phyloP scores from a whole-genome alignment of 805 yeast species.

The Ogataea naganishii region DNA sequence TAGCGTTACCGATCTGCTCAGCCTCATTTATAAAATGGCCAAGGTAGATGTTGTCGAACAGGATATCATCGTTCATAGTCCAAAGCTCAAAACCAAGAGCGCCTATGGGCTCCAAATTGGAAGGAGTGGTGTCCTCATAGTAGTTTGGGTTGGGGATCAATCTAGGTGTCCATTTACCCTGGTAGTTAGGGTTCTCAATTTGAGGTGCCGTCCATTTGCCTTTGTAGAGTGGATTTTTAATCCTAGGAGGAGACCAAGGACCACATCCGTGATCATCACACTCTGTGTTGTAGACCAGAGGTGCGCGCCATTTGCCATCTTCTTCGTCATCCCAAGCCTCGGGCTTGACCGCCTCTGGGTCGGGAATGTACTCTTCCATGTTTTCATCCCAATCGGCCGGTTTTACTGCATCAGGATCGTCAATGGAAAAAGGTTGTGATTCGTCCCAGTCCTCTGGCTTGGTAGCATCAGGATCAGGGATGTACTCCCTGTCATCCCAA shows the following conservation, averaged over 20 bases:
- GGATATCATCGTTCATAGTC: constrained; percentile 69
- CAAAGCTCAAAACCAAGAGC: constrained; percentile 85
- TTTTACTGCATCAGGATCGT: constrained; percentile 56
- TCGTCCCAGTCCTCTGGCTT: constrained; percentile 89
- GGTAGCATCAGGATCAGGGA: constrained; percentile 58
- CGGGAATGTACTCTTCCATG: constrained; percentile 46
- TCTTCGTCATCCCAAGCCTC: constrained; percentile 84
- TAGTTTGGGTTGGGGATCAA: constrained; percentile 62
- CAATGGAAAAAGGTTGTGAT: constrained; percentile 50
- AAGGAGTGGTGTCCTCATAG: constrained; percentile 48
- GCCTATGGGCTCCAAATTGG: constrained; percentile 59
- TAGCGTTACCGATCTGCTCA: constrained; percentile 69
- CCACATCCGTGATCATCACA: constrained; percentile 76
- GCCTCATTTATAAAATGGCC: constrained; percentile 85
- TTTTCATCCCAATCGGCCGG: constrained; percentile 81
- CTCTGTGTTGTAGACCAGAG: constrained; percentile 62
- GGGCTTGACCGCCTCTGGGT: constrained; percentile 62
- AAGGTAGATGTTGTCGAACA: constrained; percentile 77
- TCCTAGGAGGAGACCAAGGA: constrained; percentile 59
- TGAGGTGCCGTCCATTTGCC: constrained; percentile 75
- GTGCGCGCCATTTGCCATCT: constrained; percentile 81
- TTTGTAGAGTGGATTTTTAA: constrained; percentile 60
- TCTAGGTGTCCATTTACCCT: constrained; percentile 73
- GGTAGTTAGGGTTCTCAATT: constrained; percentile 65
- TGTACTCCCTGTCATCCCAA: constrained; percentile 67